Evolutionary conservation across 768 basidiomycete species (phyloP), one percentile per base, ranked within the genome.

Genomic region (Amanita fuliginea): DNA sequence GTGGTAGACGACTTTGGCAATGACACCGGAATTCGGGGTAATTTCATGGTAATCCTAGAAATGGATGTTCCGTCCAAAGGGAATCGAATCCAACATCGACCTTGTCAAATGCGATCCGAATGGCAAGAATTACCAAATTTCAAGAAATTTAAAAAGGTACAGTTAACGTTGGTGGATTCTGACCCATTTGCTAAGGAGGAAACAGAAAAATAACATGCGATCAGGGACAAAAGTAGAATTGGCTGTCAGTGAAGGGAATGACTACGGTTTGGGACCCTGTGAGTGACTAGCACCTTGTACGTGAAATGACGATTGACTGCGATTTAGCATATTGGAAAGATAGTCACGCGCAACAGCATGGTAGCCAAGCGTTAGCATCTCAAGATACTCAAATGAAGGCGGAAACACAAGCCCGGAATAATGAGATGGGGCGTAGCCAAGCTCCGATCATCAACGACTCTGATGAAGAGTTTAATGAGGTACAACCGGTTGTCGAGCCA

Each of bases 121-220:
- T 76, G 75, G 78, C 67, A 72, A 48, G 75, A 75, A 1, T 66
- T 68, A 42, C 75, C 76, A 0, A 78, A 90, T 57, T 87, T 80
- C 64, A 90, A 90, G 60, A 88, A 81, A 60, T 90, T 89, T 56
- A 85, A 77, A 55, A 80, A 78, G 74, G 82, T 80, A n/a, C 32
- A 36, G 9, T 28, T 46, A 21, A 30, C 4, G 4, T 36, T 6
- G 13, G 24, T 45, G 18, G 14, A 30, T 11, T 18, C n/a, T 52
- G 37, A 11, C 48, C 35, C 44, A 26, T 30, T 21, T 42, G 11
- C 28, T 32, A 34, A 46, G 7, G 24, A n/a, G 22, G 41, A 6
- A 51, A 22, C 47, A 67, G 67, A 72, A 65, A 59, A 46, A 51
- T 21, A 49, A 54, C 14, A 43, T 47, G 3, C 52, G 60, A 10